Base-by-base conservation (phyloP, 2,329 filamentous ascomycete genomes). In the Epichloe amarillans region DNA sequence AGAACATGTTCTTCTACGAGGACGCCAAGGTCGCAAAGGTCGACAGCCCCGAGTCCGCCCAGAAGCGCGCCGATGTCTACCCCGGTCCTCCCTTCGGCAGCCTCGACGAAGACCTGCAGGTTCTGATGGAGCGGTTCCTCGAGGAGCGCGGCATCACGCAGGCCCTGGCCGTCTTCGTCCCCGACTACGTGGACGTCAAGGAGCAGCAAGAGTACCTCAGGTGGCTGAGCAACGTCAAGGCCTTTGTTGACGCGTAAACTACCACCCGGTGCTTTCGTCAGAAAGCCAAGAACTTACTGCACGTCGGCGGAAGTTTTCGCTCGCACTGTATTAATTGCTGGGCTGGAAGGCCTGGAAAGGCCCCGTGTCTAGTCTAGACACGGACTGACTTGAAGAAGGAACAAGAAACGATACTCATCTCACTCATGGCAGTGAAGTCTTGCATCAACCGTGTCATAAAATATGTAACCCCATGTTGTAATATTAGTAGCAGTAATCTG, bases 151-250 rank as follows among this genome's bases (percentile, higher is more conserved):
- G 91, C 57, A 81, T 98, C 70, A 88, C 91, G 63, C 83, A 85
- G 60, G 80, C 84, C 53, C 79, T 98, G 61, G 91, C 90, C 50
- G 73, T 90, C 58, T 96, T 97, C 69, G 84, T 95, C 43, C 88
- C 90, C 38, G 90, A 97, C 68, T 98, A 95, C 73, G 90, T 97
- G 64, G 89, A 97, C 66, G 81, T 86, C 71, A 98, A 98, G 83
- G 93, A 98, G 80, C 91, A 97, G 80, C 86, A 83, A 72, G 93
- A 98, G 77, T 98, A 98, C 70, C 73, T 94, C 55, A 73, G 78
- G 58, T 98, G 94, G 93, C 74, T 98, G 68, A 79, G 82, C 68
- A 86, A 86, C 65, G 79, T 96, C 69, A 93, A 91, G 81, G 73
- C 71, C 56, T 96, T 97, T 64, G 75, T 96, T 58, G 84, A 86